These are phyloP conservation scores for Leccinellum luteum DNA, from an alignment of 768 basidiomycete species.

Conservation along the genomic window DNA sequence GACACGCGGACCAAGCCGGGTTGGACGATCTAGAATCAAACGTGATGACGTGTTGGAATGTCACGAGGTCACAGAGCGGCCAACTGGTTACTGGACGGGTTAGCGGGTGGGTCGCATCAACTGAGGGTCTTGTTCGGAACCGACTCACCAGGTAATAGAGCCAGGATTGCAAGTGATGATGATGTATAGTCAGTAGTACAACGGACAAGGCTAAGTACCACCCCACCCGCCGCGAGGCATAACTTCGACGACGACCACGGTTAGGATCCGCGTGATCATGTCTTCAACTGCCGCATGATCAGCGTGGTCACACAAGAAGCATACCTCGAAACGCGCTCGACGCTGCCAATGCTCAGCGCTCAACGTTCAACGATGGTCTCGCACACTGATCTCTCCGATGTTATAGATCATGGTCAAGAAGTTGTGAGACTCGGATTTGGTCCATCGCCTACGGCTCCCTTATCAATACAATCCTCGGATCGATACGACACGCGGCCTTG, in stretches of 20 bases:
- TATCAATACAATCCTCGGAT: conserved; percentile 26
- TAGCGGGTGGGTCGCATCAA: background rate
- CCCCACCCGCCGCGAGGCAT: background rate
- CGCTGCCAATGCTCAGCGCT: background rate
- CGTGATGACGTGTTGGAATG: conserved; percentile 8
- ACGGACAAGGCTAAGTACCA: background rate
- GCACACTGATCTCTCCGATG: conserved; percentile 6
- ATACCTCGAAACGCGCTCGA: conserved; percentile 14
- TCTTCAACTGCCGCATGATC: conserved; percentile 1
- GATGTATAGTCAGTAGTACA: background rate
- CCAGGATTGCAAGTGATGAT: background rate
- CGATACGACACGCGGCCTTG: conserved; percentile 18
- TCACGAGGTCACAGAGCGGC: conserved; percentile 13
- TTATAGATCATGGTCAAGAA: conserved; percentile 20
- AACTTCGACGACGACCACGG: background rate
- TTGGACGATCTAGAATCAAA: background rate
- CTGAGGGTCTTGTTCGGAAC: background rate
- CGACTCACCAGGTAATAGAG: background rate
- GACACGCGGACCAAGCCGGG: conserved; percentile 20
- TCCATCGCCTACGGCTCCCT: conserved; percentile 11
- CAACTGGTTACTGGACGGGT: conserved; percentile 9
- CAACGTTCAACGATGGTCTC: conserved; percentile 7
- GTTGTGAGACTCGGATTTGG: background rate
- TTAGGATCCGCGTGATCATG: background rate
- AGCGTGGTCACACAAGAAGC: conserved; percentile 3